Percentiles rank a stretch among this genome's conserved stretches.
Conservation (phyloP, 306 rosid species). For the Casuarina glauca region DNA sequence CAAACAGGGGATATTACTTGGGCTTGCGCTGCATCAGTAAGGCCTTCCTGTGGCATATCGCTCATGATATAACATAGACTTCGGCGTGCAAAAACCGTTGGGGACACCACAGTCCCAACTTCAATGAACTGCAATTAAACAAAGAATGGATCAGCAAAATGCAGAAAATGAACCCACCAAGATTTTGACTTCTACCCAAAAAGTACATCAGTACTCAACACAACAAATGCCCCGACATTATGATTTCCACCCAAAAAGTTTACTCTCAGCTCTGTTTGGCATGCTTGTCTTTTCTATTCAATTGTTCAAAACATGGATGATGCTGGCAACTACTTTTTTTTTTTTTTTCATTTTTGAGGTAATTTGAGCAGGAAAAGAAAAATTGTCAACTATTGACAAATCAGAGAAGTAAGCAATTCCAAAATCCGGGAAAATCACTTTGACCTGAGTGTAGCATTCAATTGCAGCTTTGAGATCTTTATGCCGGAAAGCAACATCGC, state of each 20-base stretch:
- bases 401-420: slow-evolving; percentile 6
- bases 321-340: background rate
- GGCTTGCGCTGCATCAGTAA: slow-evolving; percentile 74
- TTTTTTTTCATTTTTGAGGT: background rate
- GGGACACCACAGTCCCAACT: slow-evolving; percentile 89
- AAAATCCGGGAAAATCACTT: slow-evolving; percentile 23
- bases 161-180: slow-evolving; percentile 17
- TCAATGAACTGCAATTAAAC: slow-evolving; percentile 68
- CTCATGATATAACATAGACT: slow-evolving; percentile 71
- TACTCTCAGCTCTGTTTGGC: background rate
- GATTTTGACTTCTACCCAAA: background rate
- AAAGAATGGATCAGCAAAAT: slow-evolving; percentile 34
- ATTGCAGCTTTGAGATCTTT: slow-evolving; percentile 72
- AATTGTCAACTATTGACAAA: slow-evolving; percentile 10
- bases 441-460: slow-evolving; percentile 75
- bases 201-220: background rate
- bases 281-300: background rate
- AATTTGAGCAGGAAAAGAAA: background rate
- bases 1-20: slow-evolving; percentile 79
- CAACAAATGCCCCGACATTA: background rate
- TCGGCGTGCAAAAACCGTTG: slow-evolving; percentile 90
- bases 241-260: background rate
- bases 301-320: background rate
- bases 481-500: slow-evolving; percentile 77
- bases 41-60: slow-evolving; percentile 81